A percentile compares a stretch with the other conserved stretches of the same genome.
Conservation (phyloP, 75 land plant genomes). For the Gnetum montanum region DNA sequence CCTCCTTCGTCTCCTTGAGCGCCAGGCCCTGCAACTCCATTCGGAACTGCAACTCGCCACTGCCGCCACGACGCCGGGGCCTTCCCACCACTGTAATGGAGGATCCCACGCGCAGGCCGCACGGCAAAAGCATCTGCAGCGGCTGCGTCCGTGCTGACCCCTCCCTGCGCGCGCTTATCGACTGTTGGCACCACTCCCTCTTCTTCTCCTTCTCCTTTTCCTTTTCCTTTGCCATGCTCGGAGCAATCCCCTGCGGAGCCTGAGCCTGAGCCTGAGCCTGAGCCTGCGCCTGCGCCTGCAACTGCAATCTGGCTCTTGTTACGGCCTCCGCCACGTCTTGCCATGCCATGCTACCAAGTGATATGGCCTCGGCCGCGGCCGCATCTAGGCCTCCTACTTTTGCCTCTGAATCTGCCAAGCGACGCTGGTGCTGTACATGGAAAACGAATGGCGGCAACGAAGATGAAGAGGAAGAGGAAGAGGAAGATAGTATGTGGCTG, state of each 20-base stretch:
- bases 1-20: too few species aligned
- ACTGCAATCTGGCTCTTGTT: slow-evolving; percentile 4
- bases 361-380: slow-evolving; percentile 41
- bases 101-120: slow-evolving; percentile 86
- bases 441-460: not conserved
- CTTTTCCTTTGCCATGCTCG: too few species aligned
- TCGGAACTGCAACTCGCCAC: slow-evolving; percentile 78
- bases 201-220: not conserved
- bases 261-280: too few species aligned
- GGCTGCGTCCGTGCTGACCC: slow-evolving; percentile 20
- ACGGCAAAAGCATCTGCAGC: slow-evolving; percentile 62
- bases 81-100: slow-evolving; percentile 61
- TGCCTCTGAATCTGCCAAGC: slow-evolving; percentile 26
- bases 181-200: slow-evolving; percentile 42
- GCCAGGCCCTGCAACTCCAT: slow-evolving; percentile 81
- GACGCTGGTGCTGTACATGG: not conserved
- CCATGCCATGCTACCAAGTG: slow-evolving; percentile 42
- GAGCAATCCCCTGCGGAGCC: too few species aligned
- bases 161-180: slow-evolving; percentile 28
- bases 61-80: slow-evolving; percentile 34
- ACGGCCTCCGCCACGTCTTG: slow-evolving; percentile 20
- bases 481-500: too few species aligned
- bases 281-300: too few species aligned
- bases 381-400: too few species aligned
- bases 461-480: too few species aligned